phyloP scores from a whole-genome alignment of 306 rosid species.

The Potentilla sterilis region DNA sequence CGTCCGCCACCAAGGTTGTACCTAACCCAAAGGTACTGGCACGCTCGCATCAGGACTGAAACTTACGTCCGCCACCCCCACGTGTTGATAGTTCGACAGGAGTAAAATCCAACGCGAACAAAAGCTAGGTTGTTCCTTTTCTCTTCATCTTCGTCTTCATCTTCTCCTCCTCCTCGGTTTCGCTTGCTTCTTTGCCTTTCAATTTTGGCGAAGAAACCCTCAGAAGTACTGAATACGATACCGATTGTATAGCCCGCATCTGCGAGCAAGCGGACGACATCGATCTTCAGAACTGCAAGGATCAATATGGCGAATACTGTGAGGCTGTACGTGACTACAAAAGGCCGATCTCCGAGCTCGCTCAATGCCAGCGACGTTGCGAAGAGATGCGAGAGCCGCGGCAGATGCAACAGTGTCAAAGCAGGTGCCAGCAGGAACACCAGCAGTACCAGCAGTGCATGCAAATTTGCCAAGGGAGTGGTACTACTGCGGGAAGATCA shows the following conservation, averaged over 20 bases:
- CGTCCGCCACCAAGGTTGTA: no score
- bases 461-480: background rate
- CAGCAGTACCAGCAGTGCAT: constrained; percentile 6
- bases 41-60: no score
- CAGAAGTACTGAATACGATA: background rate
- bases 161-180: background rate
- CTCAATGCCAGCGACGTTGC: background rate
- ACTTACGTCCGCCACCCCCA: no score
- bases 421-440: background rate
- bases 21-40: no score
- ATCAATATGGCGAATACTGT: background rate
- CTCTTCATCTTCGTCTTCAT: background rate
- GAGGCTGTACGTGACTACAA: background rate
- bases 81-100: no score
- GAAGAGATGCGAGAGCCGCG: background rate
- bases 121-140: background rate
- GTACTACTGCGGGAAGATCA: background rate
- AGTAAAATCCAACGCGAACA: no score
- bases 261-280: background rate
- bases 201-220: background rate
- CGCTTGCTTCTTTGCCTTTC: background rate
- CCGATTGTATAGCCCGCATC: background rate
- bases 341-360: background rate
- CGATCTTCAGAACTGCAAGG: background rate
- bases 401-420: background rate